Evolutionary conservation across 1,284 basidiomycete species (phyloP).

Genomic region (Apiotrichum montevideense): DNA sequence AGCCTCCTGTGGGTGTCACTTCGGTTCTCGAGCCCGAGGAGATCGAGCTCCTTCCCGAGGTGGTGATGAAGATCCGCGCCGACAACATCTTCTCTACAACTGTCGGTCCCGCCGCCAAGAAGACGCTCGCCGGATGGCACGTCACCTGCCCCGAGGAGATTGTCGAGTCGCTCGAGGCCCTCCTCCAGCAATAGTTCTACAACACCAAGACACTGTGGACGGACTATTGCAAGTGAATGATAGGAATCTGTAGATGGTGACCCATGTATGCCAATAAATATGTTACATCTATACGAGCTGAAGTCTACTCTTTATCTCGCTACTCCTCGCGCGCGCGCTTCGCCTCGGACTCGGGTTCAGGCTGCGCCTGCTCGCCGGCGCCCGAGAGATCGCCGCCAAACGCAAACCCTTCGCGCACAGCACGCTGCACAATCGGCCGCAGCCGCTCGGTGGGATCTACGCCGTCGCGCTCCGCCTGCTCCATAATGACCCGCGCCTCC

Average conservation of each 20-base stretch:
- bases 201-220: background rate
- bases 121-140: constrained; percentile 82
- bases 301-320: too few relatives aligned
- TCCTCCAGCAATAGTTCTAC: constrained; percentile 14
- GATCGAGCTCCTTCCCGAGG: constrained; percentile 48
- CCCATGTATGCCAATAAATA: too few relatives aligned
- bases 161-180: constrained; percentile 39
- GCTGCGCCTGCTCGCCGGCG: constrained; percentile 48
- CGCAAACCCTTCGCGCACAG: constrained; percentile 33
- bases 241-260: too few relatives aligned
- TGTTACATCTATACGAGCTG: too few relatives aligned
- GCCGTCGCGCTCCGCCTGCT: constrained; percentile 37
- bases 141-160: constrained; percentile 56
- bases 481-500: constrained; percentile 56
- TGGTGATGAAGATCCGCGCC: constrained; percentile 59
- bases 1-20: constrained; percentile 68
- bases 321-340: constrained; percentile 9
- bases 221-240: too few relatives aligned
- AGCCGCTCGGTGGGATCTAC: constrained; percentile 40
- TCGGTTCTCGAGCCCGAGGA: constrained; percentile 46
- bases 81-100: constrained; percentile 80
- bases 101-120: constrained; percentile 77
- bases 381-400: constrained; percentile 19
- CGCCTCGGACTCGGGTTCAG: constrained; percentile 33
- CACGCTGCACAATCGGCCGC: constrained; percentile 38